Evolutionary conservation across 192 early-diverging fungal species (phyloP).

Genomic region (Backusella liffmaniae): DNA sequence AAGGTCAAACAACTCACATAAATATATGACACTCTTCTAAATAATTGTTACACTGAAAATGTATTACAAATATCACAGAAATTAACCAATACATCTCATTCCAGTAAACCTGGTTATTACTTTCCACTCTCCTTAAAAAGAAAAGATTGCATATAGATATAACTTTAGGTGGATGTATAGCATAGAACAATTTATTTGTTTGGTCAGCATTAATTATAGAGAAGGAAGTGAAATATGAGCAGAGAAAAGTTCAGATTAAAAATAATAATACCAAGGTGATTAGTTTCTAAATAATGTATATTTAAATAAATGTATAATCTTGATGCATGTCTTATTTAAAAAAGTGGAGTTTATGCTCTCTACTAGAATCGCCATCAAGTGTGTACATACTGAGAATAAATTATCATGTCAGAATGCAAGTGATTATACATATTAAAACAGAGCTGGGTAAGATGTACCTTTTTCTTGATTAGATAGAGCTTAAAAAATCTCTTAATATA

Average conservation of each 20-base stretch:
- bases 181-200: too few relatives aligned
- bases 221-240: background rate
- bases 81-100: background rate
- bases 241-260: background rate
- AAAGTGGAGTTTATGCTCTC: background rate
- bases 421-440: background rate
- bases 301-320: background rate
- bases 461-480: background rate
- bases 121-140: background rate
- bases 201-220: too few relatives aligned
- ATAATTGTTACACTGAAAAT: background rate
- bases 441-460: background rate
- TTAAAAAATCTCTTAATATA: background rate
- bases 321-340: background rate
- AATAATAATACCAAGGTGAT: background rate
- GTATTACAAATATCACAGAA: background rate
- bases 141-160: too few relatives aligned
- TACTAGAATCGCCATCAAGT: background rate
- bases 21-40: background rate
- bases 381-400: background rate
- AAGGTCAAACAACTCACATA: background rate
- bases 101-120: background rate
- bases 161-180: too few relatives aligned
- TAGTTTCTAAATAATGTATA: background rate
- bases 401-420: background rate